A percentile compares a stretch with the other conserved stretches of the same genome.
Evolutionary conservation across 371 early-diverging fungal species (phyloP).

Genomic region (Mortierella sp.): DNA sequence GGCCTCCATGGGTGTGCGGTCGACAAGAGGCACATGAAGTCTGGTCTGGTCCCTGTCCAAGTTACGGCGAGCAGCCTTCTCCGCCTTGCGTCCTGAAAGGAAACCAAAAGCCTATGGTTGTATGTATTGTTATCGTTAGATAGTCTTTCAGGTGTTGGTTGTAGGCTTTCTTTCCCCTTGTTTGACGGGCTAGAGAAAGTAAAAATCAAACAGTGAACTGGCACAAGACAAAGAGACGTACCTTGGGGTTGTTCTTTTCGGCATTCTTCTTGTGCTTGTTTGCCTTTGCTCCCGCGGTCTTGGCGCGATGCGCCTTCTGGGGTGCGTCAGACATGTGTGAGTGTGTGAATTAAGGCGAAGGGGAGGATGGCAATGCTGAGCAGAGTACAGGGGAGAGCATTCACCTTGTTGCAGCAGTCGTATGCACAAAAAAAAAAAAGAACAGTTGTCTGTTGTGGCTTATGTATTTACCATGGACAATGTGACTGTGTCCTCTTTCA

Average conservation of each 20-base stretch:
- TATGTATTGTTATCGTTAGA: not conserved
- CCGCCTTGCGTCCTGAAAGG: slow-evolving; percentile 81
- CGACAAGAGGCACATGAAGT: slow-evolving; percentile 96
- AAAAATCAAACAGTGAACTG: not conserved
- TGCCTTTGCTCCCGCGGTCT: slow-evolving; percentile 90
- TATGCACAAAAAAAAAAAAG: slow-evolving; percentile 21
- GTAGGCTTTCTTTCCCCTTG: not conserved
- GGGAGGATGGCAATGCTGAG: slow-evolving; percentile 17
- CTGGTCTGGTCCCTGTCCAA: slow-evolving; percentile 91
- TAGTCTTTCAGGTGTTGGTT: not conserved
- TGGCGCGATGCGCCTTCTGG: slow-evolving; percentile 88
- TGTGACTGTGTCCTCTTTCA: not conserved
- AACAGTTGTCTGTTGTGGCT: not conserved
- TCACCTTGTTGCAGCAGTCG: not conserved
- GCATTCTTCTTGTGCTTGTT: slow-evolving; percentile 76
- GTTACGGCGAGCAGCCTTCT: slow-evolving; percentile 86
- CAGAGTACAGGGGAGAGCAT: slow-evolving; percentile 13
- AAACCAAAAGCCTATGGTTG: slow-evolving; percentile 85
- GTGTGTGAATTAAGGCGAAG: slow-evolving; percentile 4
- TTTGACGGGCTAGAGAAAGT: not conserved
- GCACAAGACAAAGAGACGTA: slow-evolving; percentile 29
- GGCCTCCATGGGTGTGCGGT: slow-evolving; percentile 92
- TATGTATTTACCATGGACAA: not conserved
- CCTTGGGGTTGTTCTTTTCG: slow-evolving; percentile 93
- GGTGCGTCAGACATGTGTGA: slow-evolving; percentile 61